These are phyloP conservation scores for Venturia nashicola DNA, from an alignment of 2,329 filamentous ascomycete species.

Conservation along the genomic window DNA sequence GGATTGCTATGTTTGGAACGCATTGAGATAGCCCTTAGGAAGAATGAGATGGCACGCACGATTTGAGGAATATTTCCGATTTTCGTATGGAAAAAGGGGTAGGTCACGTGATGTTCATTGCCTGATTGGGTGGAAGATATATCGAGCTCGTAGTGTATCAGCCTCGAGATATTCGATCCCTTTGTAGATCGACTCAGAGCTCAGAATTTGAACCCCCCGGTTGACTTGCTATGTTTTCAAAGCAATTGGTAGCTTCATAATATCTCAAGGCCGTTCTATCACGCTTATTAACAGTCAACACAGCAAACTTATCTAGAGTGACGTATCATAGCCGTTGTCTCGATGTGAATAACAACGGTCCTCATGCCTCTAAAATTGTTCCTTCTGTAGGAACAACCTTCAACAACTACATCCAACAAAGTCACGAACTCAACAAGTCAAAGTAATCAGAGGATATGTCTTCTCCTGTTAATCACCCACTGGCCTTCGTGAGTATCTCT, in stretches of 20 bases:
- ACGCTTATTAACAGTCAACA: background rate
- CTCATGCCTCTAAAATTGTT: too few relatives aligned
- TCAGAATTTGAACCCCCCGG: too few relatives aligned
- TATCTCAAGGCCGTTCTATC: background rate
- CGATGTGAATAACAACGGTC: background rate
- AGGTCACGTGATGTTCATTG: background rate
- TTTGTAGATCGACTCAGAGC: background rate
- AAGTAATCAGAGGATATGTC: background rate
- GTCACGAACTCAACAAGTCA: background rate
- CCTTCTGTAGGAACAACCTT: background rate
- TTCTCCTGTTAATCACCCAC: background rate
- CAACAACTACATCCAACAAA: background rate
- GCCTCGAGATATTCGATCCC: background rate
- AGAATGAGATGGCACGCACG: too few relatives aligned
- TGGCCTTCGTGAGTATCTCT: background rate
- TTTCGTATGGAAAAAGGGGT: background rate
- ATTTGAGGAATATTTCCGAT: background rate
- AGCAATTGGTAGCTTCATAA: background rate
- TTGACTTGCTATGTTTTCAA: too few relatives aligned
- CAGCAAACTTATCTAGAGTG: background rate
- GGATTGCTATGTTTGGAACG: background rate
- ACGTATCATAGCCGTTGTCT: background rate
- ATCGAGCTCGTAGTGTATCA: background rate
- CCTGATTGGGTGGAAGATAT: background rate
- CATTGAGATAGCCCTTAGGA: background rate